These are phyloP conservation scores for Blastocystis sp. DNA, from an alignment of 352 stramenopile species.

Conservation along the genomic window DNA sequence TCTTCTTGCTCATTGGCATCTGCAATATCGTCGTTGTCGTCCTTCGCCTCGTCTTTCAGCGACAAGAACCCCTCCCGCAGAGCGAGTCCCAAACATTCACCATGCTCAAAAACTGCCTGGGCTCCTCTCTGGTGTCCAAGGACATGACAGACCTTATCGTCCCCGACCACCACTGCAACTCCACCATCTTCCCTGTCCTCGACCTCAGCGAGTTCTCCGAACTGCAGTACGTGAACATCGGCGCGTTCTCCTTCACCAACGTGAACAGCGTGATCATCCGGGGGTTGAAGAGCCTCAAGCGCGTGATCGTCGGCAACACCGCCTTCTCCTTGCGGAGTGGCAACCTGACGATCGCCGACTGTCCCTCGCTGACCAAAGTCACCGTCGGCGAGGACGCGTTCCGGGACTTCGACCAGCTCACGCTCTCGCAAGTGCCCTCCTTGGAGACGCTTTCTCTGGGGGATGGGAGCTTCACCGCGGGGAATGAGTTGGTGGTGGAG, in stretches of 20 bases:
- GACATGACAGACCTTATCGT: not conserved
- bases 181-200: not conserved
- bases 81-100: too few species aligned
- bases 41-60: too few species aligned
- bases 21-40: too few species aligned
- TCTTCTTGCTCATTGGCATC: too few species aligned
- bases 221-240: not conserved
- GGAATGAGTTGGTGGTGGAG: not conserved
- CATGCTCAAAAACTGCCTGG: too few species aligned
- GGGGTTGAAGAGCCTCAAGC: not conserved
- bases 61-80: too few species aligned
- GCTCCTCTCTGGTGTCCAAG: too few species aligned
- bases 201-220: too few species aligned
- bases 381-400: not conserved
- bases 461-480: not conserved
- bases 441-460: not conserved
- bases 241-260: not conserved
- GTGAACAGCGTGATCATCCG: not conserved
- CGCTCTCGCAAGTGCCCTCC: not conserved
- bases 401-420: not conserved
- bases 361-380: not conserved
- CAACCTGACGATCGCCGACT: not conserved
- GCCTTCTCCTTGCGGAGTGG: not conserved
- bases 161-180: not conserved
- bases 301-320: not conserved